A percentile compares a stretch with the other conserved stretches of the same genome.
Conservation (phyloP, 2,329 filamentous ascomycete genomes). For the Fragosphaeria purpurea region DNA sequence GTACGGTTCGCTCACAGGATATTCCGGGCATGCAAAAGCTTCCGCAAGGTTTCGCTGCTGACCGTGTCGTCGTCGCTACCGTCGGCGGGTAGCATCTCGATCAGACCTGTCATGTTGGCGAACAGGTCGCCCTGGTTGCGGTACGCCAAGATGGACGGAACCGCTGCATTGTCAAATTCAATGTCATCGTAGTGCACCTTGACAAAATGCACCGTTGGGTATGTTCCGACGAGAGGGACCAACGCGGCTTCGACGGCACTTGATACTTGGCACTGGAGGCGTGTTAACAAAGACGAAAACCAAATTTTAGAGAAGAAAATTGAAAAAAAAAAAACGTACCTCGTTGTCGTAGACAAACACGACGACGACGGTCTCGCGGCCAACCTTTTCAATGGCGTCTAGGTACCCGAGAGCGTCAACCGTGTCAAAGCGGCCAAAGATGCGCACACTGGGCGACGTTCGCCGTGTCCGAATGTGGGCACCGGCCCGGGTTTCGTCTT, state of each 20-base stretch:
- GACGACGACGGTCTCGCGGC: conserved; percentile 70
- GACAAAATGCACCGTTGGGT: conserved; percentile 72
- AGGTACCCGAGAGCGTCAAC: conserved; percentile 89
- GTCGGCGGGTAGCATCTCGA: conserved; percentile 72
- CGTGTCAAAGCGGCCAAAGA: conserved; percentile 69
- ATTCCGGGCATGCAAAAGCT: conserved; percentile 41
- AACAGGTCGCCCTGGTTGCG: conserved; percentile 80
- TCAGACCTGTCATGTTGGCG: conserved; percentile 76
- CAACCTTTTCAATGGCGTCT: conserved; percentile 90
- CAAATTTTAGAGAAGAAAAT: conserved; percentile 15
- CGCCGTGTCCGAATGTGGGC: conserved; percentile 47
- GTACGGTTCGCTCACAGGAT: conserved; percentile 32
- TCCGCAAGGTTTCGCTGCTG: conserved; percentile 41
- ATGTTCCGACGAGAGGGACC: conserved; percentile 58
- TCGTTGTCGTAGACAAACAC: conserved; percentile 88
- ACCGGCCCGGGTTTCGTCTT: conserved; percentile 41
- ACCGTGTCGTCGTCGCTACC: conserved; percentile 51
- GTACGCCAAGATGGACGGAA: conserved; percentile 85
- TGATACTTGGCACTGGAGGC: conserved; percentile 64
- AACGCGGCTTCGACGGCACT: conserved; percentile 70
- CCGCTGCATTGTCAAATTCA: conserved; percentile 81
- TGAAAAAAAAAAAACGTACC: conserved; percentile 41
- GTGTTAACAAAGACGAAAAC: conserved; percentile 12
- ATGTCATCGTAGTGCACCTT: conserved; percentile 87
- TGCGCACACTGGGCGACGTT: conserved; percentile 64